A percentile compares a stretch with the other conserved stretches of the same genome.
Conservation (phyloP, 2,329 filamentous ascomycete species). For the Ophiognomonia clavigignenti-juglandacearum region DNA sequence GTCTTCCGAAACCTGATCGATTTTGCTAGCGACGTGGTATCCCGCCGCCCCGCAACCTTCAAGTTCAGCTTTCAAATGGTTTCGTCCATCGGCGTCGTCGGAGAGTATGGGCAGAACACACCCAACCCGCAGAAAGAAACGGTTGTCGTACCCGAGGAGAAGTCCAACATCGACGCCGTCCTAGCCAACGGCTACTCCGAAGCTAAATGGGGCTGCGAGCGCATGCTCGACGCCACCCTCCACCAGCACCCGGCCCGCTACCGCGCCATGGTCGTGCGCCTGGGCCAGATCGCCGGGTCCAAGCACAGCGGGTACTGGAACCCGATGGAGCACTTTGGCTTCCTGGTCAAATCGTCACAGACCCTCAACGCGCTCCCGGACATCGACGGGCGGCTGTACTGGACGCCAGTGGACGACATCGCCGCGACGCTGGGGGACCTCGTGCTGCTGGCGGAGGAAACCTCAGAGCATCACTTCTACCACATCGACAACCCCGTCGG, state of each 20-base stretch:
- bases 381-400: constrained; percentile 34
- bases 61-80: constrained; percentile 34
- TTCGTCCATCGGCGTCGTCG: constrained; percentile 36
- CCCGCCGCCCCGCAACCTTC: neutral
- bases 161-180: constrained; percentile 31
- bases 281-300: constrained; percentile 50
- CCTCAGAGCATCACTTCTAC: constrained; percentile 10
- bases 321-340: constrained; percentile 42
- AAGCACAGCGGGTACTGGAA: constrained; percentile 50
- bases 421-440: constrained; percentile 24
- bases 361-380: constrained; percentile 36
- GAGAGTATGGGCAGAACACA: constrained; percentile 16
- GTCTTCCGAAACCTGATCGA: constrained; percentile 41
- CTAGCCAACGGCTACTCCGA: constrained; percentile 46
- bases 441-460: constrained; percentile 1
- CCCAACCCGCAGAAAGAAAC: no score
- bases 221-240: constrained; percentile 43
- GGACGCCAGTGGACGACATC: constrained; percentile 40
- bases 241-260: constrained; percentile 35
- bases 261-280: constrained; percentile 36
- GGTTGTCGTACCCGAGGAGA: constrained; percentile 42
- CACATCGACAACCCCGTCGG: constrained; percentile 12
- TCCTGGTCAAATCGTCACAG: constrained; percentile 45
- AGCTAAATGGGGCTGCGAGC: constrained; percentile 46
- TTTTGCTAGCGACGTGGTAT: constrained; percentile 26